Evolutionary conservation across 2,329 filamentous ascomycete genomes (phyloP).

Genomic region (Gnomoniopsis smithogilvyi): DNA sequence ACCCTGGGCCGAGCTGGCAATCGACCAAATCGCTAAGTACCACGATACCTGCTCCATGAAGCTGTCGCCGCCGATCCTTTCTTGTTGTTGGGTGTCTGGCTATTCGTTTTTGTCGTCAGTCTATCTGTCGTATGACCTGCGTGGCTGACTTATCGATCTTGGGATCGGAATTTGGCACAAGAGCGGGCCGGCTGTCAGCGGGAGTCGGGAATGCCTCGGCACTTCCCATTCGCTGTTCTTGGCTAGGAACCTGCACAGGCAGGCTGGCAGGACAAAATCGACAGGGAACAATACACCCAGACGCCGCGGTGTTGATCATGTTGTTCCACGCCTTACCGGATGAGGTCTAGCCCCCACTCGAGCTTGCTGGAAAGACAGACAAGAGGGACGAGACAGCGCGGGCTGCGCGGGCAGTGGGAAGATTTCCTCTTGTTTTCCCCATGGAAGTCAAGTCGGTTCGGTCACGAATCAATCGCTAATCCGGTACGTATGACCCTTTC

Average conservation of each 20-base stretch:
- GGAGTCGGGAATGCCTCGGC: neutral
- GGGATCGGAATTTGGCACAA: neutral
- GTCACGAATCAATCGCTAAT: conserved; percentile 16
- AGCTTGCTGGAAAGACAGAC: neutral
- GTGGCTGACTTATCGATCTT: neutral
- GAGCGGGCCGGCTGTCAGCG: too few species aligned
- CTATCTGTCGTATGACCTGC: neutral
- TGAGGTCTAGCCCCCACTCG: neutral
- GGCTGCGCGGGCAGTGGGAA: neutral
- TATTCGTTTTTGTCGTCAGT: neutral
- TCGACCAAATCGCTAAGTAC: neutral
- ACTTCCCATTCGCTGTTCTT: neutral
- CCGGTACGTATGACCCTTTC: conserved; percentile 18
- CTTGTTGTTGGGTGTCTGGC: too few species aligned
- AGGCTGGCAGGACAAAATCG: too few species aligned
- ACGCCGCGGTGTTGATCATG: neutral
- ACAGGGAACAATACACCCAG: too few species aligned
- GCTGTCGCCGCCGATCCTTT: too few species aligned
- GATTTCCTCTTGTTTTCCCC: conserved; percentile 8
- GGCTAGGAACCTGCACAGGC: neutral
- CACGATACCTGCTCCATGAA: neutral
- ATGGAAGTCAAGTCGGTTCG: conserved; percentile 10
- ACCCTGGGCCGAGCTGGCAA: neutral
- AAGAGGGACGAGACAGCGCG: neutral
- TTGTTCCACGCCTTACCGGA: neutral